Evolutionary conservation across 225 moss, liverwort and hornwort genomes (phyloP), one percentile per base, ranked within the genome.

Genomic region (Marchantia polymorpha): DNA sequence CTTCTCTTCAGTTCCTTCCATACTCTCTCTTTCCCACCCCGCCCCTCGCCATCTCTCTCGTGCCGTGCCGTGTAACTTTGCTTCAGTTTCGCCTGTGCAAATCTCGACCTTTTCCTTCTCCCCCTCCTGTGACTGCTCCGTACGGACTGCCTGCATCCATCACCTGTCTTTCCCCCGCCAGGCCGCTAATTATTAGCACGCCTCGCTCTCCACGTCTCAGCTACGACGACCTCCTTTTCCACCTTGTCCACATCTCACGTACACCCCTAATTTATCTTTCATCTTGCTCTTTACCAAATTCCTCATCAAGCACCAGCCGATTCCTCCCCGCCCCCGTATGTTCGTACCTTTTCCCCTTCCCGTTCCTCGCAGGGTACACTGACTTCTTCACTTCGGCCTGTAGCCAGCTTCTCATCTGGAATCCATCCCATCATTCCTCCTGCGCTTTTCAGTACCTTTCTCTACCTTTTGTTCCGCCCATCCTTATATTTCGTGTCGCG

Each of bases 71-170:
- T 66, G 65, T 29, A 22, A 5, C 25, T 66, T 66, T 17, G 25
- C 25, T 68, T 68, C 68, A 68, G 29, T 61, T 61, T 61, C 60
- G 23, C 60, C 60, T 61, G 60, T 22, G 20, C 7, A 29, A 29
- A 68, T 68, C 68, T 19, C 47, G 71, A 20, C 71, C 71, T 50
- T 49, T 49, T 49, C 71, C 71, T 47, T 50, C 19, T 12, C 69
- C 69, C 49, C 71, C 39, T 71, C 48, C 71, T 49, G 71, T 71
- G 71, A 49, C 48, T 49, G 49, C 71, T 71, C 71, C 48, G 71
- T 71, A 49, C 17, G 4, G 71, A 71, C 71, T 71, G 66, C 66
- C 71, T 19, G 16, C 69, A 69, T 69, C 69, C 69, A 69, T 69
- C 69, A 30, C 46, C 69, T 16, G 13, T 46, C 48, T 17, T 22